phyloP scores from a whole-genome alignment of 805 yeast genomes.

The Metschnikowia corniflorae region DNA sequence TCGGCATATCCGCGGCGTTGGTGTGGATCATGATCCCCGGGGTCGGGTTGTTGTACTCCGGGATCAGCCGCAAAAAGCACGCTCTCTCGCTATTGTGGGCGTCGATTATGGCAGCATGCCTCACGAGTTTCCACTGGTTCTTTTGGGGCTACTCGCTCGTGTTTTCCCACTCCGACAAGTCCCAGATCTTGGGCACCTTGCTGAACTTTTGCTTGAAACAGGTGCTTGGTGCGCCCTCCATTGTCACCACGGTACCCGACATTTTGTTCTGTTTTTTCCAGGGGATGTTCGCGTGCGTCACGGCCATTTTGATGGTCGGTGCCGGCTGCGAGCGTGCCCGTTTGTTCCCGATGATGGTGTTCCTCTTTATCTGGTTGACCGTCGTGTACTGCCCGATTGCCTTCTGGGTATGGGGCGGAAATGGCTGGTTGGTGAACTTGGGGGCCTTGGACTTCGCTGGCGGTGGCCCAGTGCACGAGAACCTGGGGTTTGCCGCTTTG shows the following conservation, averaged over 20 bases:
- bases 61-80: conserved; percentile 90
- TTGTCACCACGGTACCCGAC: conserved; percentile 74
- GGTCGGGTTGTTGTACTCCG: conserved; percentile 88
- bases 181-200: conserved; percentile 76
- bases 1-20: conserved; percentile 68
- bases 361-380: conserved; percentile 90
- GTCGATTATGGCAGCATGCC: conserved; percentile 79
- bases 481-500: conserved; percentile 91
- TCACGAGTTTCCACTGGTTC: conserved; percentile 93
- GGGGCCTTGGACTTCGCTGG: conserved; percentile 97
- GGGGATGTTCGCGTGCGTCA: conserved; percentile 93
- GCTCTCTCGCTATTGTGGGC: conserved; percentile 96
- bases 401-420: conserved; percentile 95
- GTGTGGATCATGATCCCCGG: conserved; percentile 98
- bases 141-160: conserved; percentile 79
- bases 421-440: conserved; percentile 81
- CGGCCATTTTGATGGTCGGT: conserved; percentile 93
- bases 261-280: conserved; percentile 87
- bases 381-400: conserved; percentile 95
- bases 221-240: conserved; percentile 78
- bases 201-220: conserved; percentile 75
- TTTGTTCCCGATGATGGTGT: conserved; percentile 93
- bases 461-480: conserved; percentile 96
- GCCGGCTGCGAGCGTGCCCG: conserved; percentile 98
- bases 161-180: conserved; percentile 62